Conservation (phyloP, 306 rosid species). For the Quercus robur region DNA sequence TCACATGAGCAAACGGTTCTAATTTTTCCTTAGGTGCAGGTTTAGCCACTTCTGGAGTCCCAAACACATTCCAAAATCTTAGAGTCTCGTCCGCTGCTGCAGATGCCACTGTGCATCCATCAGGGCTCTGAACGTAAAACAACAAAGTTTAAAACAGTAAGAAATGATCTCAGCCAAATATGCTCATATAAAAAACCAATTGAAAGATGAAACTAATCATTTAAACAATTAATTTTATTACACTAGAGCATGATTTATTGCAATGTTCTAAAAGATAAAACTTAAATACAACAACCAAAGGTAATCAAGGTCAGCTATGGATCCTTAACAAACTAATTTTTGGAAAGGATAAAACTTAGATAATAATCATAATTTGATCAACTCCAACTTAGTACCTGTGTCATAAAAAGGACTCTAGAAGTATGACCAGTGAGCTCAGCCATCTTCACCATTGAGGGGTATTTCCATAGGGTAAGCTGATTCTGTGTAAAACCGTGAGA, state of each 20-base stretch:
- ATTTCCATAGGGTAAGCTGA: constrained; percentile 76
- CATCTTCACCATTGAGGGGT: constrained; percentile 76
- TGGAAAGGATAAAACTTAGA: too few species aligned
- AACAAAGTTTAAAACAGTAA: too few species aligned
- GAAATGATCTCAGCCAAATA: too few species aligned
- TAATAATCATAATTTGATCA: too few species aligned
- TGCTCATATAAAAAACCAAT: too few species aligned
- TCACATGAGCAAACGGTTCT: constrained; percentile 34
- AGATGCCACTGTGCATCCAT: constrained; percentile 51
- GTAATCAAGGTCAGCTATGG: too few species aligned
- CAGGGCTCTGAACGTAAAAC: constrained; percentile 28
- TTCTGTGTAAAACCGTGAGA: constrained; percentile 73
- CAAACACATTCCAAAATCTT: constrained; percentile 49
- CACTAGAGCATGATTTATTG: too few species aligned
- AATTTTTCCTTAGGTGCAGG: constrained; percentile 18
- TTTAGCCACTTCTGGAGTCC: constrained; percentile 36
- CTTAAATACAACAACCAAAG: too few species aligned
- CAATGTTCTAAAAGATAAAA: too few species aligned
- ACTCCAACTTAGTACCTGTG: background rate
- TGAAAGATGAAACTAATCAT: too few species aligned
- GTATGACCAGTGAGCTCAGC: constrained; percentile 77
- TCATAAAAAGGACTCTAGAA: constrained; percentile 71
- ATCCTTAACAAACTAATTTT: too few species aligned
- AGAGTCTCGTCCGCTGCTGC: constrained; percentile 53
- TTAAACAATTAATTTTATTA: too few species aligned